phyloP scores from a whole-genome alignment of 192 early-diverging fungal genomes.

The Dimargaris xerosporica region DNA sequence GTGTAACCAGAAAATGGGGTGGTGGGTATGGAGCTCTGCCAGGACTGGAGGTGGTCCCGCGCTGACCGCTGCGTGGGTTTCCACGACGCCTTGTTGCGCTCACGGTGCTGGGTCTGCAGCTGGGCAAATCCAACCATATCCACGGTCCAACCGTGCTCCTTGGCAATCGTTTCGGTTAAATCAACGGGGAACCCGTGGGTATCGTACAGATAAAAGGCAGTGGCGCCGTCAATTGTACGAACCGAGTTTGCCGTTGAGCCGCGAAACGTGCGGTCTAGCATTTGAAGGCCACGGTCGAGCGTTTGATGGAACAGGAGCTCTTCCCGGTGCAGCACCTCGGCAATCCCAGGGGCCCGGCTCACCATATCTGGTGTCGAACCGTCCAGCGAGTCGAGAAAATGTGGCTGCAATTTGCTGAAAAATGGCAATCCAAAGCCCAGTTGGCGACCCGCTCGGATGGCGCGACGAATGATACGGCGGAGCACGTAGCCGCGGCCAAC shows the following conservation, averaged over 20 bases:
- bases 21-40: conserved; percentile 18
- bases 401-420: conserved; percentile 30
- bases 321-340: conserved; percentile 27
- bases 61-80: conserved; percentile 13
- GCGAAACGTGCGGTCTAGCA: conserved; percentile 28
- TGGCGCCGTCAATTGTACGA: conserved; percentile 24
- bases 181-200: conserved; percentile 45
- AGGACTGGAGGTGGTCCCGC: conserved; percentile 12
- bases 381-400: conserved; percentile 22
- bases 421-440: conserved; percentile 35
- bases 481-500: conserved; percentile 93
- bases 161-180: conserved; percentile 31
- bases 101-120: conserved; percentile 26
- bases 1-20: conserved; percentile 37
- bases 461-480: conserved; percentile 39
- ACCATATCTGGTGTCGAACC: conserved; percentile 29
- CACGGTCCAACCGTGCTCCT: conserved; percentile 39
- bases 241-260: conserved; percentile 19
- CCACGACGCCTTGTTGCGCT: conserved; percentile 31
- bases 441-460: conserved; percentile 36
- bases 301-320: conserved; percentile 31
- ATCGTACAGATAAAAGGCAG: conserved; percentile 38
- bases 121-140: conserved; percentile 29
- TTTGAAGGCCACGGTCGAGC: conserved; percentile 27
- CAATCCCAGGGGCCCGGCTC: conserved; percentile 23